Evolutionary conservation across 2,329 filamentous ascomycete species (phyloP), one percentile per base, ranked within the genome.

Genomic region (Phyllosticta citrichinensis): DNA sequence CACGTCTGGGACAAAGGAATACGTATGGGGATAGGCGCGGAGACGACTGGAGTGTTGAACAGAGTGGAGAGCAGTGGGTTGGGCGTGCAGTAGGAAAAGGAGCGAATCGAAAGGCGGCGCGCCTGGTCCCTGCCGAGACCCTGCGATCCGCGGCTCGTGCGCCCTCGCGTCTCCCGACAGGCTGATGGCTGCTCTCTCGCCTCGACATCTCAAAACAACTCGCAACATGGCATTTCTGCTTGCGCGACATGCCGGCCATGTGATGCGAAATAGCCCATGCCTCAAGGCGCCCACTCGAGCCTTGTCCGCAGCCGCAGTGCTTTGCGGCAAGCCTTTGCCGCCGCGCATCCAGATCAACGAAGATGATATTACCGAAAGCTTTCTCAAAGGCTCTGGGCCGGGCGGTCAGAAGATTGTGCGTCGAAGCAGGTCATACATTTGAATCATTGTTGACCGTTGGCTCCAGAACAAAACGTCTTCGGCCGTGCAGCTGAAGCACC

Each of bases 391-490:
- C 68, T 89, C 85, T 67, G 94, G 94, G 1, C 93, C 94, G 0
- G 94, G 94, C 24, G 94, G 94, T 0, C 94, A 99, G 72, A 97
- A 97, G 73, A 97, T 97, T 77, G 60, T 62, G 51, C 75, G 59
- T 78, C 30, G 17, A 24, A 25, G 24, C 50, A 19, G 12, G 27
- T 33, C 27, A 35, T 5, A 20, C 11, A 9, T 11, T 11, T 1
- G 19, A n/a, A 10, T 19, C 25, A 30, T 33, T 3, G 10, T 50
- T 60, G 9, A 62, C 65, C 51, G 10, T 11, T 17, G 12, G 20
- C 9, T 20, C 53, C 79, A 87, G 60, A 99, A 99, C 77, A 99
- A 99, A 84, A 99, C 94, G 25, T 91, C 87, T 65, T 97, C 90
- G 0, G 93, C 93, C 47, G 93, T 97, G 2, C 94, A 99, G 73